Conservation (phyloP, 768 basidiomycete genomes). For the Tephrocybe rancida region DNA sequence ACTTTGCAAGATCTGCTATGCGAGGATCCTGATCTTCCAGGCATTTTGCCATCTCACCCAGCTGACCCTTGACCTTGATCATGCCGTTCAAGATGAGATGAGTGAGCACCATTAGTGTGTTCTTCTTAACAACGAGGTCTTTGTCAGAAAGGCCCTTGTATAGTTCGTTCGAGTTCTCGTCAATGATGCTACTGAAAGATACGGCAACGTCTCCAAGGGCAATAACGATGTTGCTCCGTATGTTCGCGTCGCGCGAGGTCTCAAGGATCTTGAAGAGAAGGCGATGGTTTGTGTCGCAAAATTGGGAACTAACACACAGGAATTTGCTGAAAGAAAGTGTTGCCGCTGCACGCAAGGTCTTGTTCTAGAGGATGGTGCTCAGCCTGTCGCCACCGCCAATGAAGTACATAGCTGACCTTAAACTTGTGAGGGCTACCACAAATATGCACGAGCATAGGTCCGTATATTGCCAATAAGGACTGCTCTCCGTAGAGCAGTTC, state of each 20-base stretch:
- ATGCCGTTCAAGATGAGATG: constrained; percentile 97
- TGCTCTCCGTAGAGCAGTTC: constrained; percentile 85
- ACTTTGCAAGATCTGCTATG: constrained; percentile 91
- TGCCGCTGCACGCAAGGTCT: constrained; percentile 82
- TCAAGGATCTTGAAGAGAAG: constrained; percentile 94
- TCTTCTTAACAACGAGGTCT: constrained; percentile 94
- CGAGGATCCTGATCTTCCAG: constrained; percentile 87
- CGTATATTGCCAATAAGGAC: constrained; percentile 83
- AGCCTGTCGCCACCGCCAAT: constrained; percentile 1
- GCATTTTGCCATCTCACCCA: constrained; percentile 99
- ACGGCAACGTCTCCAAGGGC: constrained; percentile 97
- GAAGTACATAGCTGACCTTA: constrained; percentile 59
- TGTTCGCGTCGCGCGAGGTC: constrained; percentile 85
- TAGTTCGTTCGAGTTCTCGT: constrained; percentile 94
- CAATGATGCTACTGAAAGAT: constrained; percentile 96
- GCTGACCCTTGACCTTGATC: constrained; percentile 99
- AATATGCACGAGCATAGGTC: constrained; percentile 88
- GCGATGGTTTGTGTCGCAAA: constrained; percentile 88
- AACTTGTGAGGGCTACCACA: constrained; percentile 90
- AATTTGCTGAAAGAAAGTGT: constrained; percentile 93
- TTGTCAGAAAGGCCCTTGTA: constrained; percentile 92
- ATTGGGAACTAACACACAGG: constrained; percentile 92
- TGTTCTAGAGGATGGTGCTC: constrained; percentile 61
- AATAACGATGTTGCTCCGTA: constrained; percentile 96
- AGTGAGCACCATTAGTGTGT: constrained; percentile 97